A percentile compares a stretch with the other conserved stretches of the same genome.
phyloP scores from a whole-genome alignment of 2,329 filamentous ascomycete species.

The Aureobasidium melanogenum region DNA sequence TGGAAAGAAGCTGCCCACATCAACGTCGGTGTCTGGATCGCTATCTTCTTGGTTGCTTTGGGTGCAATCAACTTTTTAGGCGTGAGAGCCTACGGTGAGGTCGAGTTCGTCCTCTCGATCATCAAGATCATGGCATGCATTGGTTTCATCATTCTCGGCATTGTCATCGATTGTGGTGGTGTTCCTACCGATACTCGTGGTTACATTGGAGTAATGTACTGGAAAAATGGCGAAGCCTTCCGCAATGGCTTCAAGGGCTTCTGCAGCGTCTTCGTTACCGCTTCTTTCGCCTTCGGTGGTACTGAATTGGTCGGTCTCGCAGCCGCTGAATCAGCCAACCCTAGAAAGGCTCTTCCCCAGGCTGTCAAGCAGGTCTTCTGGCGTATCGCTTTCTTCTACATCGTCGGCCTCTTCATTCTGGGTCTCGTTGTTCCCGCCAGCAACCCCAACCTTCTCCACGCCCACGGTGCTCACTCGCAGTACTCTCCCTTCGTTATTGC shows the following conservation, averaged over 20 bases:
- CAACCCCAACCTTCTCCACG: constrained; percentile 24
- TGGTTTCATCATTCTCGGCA: constrained; percentile 57
- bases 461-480: constrained; percentile 26
- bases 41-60: constrained; percentile 26
- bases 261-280: constrained; percentile 55
- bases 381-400: constrained; percentile 19
- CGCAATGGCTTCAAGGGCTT: constrained; percentile 54
- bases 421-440: constrained; percentile 18
- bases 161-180: constrained; percentile 50
- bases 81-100: constrained; percentile 22
- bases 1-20: constrained; percentile 15
- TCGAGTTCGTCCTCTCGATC: constrained; percentile 28
- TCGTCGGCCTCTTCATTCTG: constrained; percentile 18
- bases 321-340: constrained; percentile 41
- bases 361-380: constrained; percentile 19
- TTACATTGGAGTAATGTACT: constrained; percentile 52
- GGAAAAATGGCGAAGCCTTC: constrained; percentile 30
- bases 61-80: constrained; percentile 26
- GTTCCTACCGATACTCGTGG: constrained; percentile 45
- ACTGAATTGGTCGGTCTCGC: constrained; percentile 47
- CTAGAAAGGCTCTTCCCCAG: constrained; percentile 31
- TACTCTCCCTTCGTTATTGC: constrained; percentile 59
- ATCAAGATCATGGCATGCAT: constrained; percentile 38
- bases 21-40: constrained; percentile 24
- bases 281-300: constrained; percentile 55